Evolutionary conservation across 1,284 basidiomycete species (phyloP).

Genomic region (Ganoderma leucocontextum): DNA sequence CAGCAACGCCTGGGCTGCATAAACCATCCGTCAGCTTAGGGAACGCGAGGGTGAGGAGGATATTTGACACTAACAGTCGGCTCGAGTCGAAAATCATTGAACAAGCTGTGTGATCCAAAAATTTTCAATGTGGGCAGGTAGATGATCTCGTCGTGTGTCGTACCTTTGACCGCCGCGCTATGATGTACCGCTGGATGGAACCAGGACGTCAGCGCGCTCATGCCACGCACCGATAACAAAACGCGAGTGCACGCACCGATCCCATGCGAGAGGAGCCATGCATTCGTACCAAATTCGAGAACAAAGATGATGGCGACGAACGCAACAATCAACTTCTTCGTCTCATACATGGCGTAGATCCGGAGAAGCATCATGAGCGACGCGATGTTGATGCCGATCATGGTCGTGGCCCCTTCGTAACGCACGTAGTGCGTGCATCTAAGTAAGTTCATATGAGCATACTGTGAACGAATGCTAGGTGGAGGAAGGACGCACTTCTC

Average conservation of each 20-base stretch:
- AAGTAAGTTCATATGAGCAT: not conserved
- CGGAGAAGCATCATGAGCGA: constrained; percentile 66
- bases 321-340: constrained; percentile 45
- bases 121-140: not conserved
- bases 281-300: constrained; percentile 53
- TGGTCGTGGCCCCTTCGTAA: constrained; percentile 58
- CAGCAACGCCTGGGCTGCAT: constrained; percentile 35
- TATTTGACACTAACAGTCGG: constrained; percentile 43
- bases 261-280: constrained; percentile 53
- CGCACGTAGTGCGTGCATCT: constrained; percentile 58
- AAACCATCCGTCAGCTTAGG: not conserved
- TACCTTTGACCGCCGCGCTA: constrained; percentile 23
- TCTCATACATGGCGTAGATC: constrained; percentile 56
- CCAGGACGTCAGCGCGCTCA: not conserved
- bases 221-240: not conserved
- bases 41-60: not conserved
- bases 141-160: not conserved
- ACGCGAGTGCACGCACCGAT: constrained; percentile 23
- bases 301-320: constrained; percentile 48
- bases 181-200: constrained; percentile 25
- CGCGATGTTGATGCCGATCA: constrained; percentile 56
- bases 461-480: no score
- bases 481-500: constrained; percentile 43
- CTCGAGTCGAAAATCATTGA: constrained; percentile 57
- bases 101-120: constrained; percentile 48